Evolutionary conservation across 192 early-diverging fungal species (phyloP), one percentile per base, ranked within the genome.

Genomic region (Kickxella alabastrina): DNA sequence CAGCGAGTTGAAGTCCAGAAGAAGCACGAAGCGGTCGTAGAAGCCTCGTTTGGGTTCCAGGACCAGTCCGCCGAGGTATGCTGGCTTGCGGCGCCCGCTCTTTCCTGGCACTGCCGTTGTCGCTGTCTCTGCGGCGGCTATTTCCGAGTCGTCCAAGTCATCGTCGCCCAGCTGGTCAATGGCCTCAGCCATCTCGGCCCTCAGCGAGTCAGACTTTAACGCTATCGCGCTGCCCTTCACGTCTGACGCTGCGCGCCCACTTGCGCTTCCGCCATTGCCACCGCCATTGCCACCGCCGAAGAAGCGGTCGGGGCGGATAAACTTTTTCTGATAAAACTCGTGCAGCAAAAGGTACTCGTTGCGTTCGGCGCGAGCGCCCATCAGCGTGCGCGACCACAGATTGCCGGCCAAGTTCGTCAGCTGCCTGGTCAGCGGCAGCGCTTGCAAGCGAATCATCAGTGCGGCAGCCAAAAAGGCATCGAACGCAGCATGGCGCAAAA

Each of bases 1-100:
- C 85, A 99, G 83, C 79, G 88, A 90, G 83, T 98, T 98, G 70
- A 99, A 99, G 81, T 99, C 97, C 43, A 99, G 76, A 31, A 97
- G 73, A 15, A 99, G 64, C 4, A 99, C 91, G 62, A 79, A 99
- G 29, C 89, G 87, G 65, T 98, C 94, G 65, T 99, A 96, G 54
- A 97, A 87, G 3, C 97, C 95, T 49, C 87, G 92, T 62, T 96
- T 95, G 28, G 97, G 97, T 49, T 99, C 97, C 56, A 99, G 70
- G 2, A 99, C 95, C 6, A 99, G 80, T 45, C 95, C 97, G 46
- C 97, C 97, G 3, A 91, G 65, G 44, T 94, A 98, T 0, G 89
- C 88, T 3, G 96, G 89, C 54, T 97, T 97, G 43, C 88, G 80
- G n/a, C 80, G 77, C 0, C 80, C 75, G 24, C 57, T 43, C 35